A percentile compares a stretch with the other conserved stretches of the same genome.
Conservation (phyloP, 202 grass and related monocot genomes). For the Panicum virgatum region DNA sequence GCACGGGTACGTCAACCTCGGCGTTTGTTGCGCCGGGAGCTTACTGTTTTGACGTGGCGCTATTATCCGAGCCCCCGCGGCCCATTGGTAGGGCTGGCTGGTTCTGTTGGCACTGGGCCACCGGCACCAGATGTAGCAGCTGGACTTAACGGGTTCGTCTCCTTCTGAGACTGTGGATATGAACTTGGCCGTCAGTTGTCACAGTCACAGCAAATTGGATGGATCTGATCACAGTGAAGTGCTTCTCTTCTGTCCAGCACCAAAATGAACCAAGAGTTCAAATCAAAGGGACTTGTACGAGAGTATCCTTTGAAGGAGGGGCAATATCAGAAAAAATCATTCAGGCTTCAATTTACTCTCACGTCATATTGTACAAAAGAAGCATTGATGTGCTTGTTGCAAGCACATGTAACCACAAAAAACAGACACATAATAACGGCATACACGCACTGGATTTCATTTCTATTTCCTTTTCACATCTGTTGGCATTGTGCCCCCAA, state of each 20-base stretch:
- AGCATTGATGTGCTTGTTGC: not conserved
- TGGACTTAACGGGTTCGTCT: not conserved
- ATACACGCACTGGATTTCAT: not conserved
- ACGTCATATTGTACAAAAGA: not conserved
- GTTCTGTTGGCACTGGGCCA: not conserved
- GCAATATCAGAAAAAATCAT: not conserved
- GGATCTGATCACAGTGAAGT: not conserved
- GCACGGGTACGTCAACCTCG: not conserved
- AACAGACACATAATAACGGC: not conserved
- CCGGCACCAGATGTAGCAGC: not conserved
- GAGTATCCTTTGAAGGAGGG: not conserved
- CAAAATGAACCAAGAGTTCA: not conserved
- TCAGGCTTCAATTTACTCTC: not conserved
- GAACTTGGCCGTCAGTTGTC: not conserved
- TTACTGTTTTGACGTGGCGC: constrained; percentile 21
- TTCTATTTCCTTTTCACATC: not conserved
- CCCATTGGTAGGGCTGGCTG: not conserved
- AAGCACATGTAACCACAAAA: not conserved
- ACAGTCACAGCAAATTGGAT: not conserved
- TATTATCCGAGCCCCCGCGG: not conserved
- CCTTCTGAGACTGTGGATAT: not conserved
- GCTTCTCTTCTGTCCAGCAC: not conserved
- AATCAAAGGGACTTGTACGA: not conserved
- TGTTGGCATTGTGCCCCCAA: not conserved
- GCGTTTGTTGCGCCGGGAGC: not conserved